phyloP scores from a whole-genome alignment of 176 grass and related monocot species.

The Pontederia crassipes region DNA sequence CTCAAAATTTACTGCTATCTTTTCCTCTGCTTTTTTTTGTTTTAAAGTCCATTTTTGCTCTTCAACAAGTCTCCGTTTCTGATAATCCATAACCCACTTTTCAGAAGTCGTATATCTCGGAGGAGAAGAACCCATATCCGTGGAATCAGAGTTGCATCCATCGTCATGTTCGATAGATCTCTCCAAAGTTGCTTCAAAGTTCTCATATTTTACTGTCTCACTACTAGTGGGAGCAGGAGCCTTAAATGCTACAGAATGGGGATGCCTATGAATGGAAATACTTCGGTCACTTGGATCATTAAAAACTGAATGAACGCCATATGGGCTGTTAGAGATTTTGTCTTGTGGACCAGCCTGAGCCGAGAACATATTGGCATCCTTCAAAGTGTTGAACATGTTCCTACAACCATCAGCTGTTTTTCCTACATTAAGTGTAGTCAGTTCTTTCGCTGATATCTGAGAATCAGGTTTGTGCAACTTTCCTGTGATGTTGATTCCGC shows the following conservation, averaged over 20 bases:
- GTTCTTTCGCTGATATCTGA: too few relatives aligned
- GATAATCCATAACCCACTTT: constrained; percentile 81
- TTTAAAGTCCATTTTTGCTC: constrained; percentile 42
- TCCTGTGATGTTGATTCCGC: too few relatives aligned
- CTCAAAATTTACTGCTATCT: constrained; percentile 54
- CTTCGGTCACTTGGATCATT: constrained; percentile 5
- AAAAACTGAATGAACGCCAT: background rate
- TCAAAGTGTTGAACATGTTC: constrained; percentile 12
- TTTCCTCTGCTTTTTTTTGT: constrained; percentile 50
- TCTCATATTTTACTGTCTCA: background rate
- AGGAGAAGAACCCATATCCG: constrained; percentile 54
- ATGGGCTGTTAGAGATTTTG: background rate
- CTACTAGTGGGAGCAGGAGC: background rate
- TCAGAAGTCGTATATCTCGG: constrained; percentile 75
- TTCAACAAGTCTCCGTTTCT: constrained; percentile 63
- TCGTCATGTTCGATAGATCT: constrained; percentile 58
- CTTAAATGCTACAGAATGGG: constrained; percentile 12
- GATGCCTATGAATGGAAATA: constrained; percentile 11
- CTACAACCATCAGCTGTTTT: constrained; percentile 36
- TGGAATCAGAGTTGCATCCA: constrained; percentile 37
- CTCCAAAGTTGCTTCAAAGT: constrained; percentile 30
- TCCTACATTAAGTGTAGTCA: constrained; percentile 2
- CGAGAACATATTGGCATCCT: constrained; percentile 13
- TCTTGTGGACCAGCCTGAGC: constrained; percentile 10
- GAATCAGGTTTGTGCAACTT: too few relatives aligned